Percentiles rank a stretch among this genome's conserved stretches.
Evolutionary conservation across 2,329 filamentous ascomycete genomes (phyloP).

Genomic region (Aureobasidium pullulans): DNA sequence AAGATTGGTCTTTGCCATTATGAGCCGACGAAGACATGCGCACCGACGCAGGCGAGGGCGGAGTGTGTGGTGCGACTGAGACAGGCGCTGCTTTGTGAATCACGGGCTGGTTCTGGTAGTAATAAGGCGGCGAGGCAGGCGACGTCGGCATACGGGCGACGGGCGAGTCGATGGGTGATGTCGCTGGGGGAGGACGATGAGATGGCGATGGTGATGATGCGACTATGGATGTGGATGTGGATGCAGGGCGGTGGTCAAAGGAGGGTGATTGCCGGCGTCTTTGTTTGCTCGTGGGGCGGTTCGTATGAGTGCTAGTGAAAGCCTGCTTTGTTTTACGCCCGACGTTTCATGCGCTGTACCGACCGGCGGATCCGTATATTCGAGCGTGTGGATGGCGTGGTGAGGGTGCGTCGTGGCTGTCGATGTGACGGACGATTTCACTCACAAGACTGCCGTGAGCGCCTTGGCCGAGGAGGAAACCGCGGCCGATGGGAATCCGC

Average conservation of each 20-base stretch:
- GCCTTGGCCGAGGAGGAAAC: background rate
- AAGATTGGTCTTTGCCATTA: conserved; percentile 29
- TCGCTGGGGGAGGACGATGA: background rate
- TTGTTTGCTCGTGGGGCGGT: conserved; percentile 6
- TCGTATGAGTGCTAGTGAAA: background rate
- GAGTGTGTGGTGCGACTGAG: conserved; percentile 33
- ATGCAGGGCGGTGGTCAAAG: background rate
- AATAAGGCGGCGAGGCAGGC: conserved; percentile 37
- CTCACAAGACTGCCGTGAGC: background rate
- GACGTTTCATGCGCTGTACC: conserved; percentile 7
- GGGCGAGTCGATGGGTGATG: background rate
- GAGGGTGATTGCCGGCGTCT: background rate
- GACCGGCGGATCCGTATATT: conserved; percentile 5
- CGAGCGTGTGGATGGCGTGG: background rate
- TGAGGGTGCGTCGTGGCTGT: background rate
- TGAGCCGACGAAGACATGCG: conserved; percentile 34
- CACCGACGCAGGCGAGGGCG: conserved; percentile 36
- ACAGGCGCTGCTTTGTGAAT: conserved; percentile 21
- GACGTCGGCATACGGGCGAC: conserved; percentile 21
- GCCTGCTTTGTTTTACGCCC: conserved; percentile 5
- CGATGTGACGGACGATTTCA: background rate
- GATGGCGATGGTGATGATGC: background rate
- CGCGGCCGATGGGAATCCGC: too few species aligned
- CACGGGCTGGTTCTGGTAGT: conserved; percentile 35
- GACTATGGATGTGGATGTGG: background rate